Conservation (phyloP, 148 eudicot species). For the Chenopodium suecicum region DNA sequence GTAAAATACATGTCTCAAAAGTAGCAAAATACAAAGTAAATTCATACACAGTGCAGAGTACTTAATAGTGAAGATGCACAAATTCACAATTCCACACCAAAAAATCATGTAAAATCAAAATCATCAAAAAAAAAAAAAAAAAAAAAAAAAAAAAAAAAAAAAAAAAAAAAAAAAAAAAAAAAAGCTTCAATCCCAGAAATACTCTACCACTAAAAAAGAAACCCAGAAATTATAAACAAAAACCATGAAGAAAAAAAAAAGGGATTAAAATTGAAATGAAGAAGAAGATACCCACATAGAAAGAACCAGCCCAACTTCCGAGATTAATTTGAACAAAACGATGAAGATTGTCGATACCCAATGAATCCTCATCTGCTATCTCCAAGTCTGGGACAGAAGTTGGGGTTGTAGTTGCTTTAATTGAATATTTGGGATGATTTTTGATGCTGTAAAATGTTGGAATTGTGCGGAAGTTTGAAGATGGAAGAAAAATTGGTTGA, state of each 20-base stretch:
- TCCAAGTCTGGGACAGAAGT: slow-evolving; percentile 16
- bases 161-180: too few species aligned
- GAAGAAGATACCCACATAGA: slow-evolving; percentile 45
- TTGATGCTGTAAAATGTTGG: slow-evolving; percentile 15
- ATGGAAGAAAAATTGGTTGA: slow-evolving; percentile 7
- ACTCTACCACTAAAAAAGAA: not conserved
- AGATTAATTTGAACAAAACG: slow-evolving; percentile 67
- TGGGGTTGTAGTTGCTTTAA: slow-evolving; percentile 22
- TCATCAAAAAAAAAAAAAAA: too few species aligned
- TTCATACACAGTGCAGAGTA: not conserved
- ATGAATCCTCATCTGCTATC: slow-evolving; percentile 34
- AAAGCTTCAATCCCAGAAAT: not conserved
- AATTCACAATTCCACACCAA: not conserved
- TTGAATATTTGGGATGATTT: slow-evolving; percentile 16
- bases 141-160: too few species aligned
- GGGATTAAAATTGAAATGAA: not conserved
- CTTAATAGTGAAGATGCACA: not conserved
- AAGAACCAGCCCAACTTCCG: slow-evolving; percentile 78
- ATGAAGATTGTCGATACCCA: slow-evolving; percentile 59
- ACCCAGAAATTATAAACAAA: not conserved
- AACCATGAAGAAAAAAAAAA: not conserved
- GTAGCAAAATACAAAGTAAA: not conserved
- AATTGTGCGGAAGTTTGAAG: not conserved
- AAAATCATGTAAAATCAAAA: not conserved
- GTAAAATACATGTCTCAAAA: too few species aligned